These are phyloP conservation scores for Umbelopsis isabellina DNA, from an alignment of 192 early-diverging fungal genomes.

Conservation along the genomic window DNA sequence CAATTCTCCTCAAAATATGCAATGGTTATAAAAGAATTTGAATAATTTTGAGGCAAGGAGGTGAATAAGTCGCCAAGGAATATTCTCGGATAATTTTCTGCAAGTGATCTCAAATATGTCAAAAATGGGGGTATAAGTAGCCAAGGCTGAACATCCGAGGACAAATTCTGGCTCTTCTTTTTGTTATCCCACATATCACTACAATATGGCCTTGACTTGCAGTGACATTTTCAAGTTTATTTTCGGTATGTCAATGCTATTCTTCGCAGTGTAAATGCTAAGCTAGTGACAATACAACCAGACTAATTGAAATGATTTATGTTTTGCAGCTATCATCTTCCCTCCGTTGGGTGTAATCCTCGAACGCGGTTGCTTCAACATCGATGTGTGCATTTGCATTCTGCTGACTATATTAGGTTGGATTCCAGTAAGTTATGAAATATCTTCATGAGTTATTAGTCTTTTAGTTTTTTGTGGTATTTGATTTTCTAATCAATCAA, in stretches of 20 bases:
- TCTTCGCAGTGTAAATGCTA: neutral
- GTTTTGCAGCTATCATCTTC: constrained; percentile 34
- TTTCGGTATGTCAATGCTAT: constrained; percentile 25
- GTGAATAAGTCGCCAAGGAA: no score
- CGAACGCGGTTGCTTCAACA: constrained; percentile 26
- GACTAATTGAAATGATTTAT: neutral
- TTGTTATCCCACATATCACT: no score
- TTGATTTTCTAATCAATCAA: no score
- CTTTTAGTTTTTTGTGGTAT: no score
- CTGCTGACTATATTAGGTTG: neutral
- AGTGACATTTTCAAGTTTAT: constrained; percentile 41
- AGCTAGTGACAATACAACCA: neutral
- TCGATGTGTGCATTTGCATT: neutral
- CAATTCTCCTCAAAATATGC: no score
- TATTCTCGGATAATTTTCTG: no score
- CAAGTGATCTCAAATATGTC: no score
- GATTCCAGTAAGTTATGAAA: constrained; percentile 4
- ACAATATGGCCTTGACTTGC: constrained; percentile 37
- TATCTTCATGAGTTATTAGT: neutral
- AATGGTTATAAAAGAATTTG: no score
- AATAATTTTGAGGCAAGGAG: no score
- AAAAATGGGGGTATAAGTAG: no score
- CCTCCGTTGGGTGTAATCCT: constrained; percentile 42
- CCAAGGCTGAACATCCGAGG: no score
- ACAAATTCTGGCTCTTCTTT: no score